Percentiles rank a stretch among this genome's conserved stretches.
phyloP scores from a whole-genome alignment of 495 filamentous ascomycete genomes.

The Penicillium canescens region DNA sequence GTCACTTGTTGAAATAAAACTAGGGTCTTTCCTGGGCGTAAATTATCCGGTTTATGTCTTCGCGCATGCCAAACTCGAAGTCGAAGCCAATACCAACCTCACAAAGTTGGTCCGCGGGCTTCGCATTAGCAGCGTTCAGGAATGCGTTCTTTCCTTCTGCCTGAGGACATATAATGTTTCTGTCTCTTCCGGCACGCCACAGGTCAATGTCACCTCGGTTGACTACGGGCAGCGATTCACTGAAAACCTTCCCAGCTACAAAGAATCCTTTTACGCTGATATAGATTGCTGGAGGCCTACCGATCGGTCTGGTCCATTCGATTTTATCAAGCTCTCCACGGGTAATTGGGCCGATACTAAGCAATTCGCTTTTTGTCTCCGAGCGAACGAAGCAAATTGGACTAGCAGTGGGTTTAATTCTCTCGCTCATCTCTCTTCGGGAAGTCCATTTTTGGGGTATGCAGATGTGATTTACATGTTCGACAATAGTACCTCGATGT shows the following conservation, averaged over 20 bases:
- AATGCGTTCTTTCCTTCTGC: constrained; percentile 2
- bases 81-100: neutral
- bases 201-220: neutral
- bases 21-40: neutral
- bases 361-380: constrained; percentile 1
- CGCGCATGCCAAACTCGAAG: neutral
- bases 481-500: neutral
- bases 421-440: neutral
- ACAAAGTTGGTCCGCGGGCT: neutral
- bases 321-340: neutral
- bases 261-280: no score
- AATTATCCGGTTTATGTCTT: neutral
- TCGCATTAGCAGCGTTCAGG: neutral
- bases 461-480: no score
- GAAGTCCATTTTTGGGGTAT: no score
- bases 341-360: neutral
- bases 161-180: constrained; percentile 7
- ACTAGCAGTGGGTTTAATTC: neutral
- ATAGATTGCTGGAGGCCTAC: constrained; percentile 1
- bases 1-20: no score
- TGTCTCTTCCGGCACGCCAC: neutral
- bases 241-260: no score
- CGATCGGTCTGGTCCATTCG: neutral
- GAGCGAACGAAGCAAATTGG: no score
- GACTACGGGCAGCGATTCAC: constrained; percentile 2